These are phyloP conservation scores for Neurospora pannonica DNA, from an alignment of 495 filamentous ascomycete species.

Conservation along the genomic window DNA sequence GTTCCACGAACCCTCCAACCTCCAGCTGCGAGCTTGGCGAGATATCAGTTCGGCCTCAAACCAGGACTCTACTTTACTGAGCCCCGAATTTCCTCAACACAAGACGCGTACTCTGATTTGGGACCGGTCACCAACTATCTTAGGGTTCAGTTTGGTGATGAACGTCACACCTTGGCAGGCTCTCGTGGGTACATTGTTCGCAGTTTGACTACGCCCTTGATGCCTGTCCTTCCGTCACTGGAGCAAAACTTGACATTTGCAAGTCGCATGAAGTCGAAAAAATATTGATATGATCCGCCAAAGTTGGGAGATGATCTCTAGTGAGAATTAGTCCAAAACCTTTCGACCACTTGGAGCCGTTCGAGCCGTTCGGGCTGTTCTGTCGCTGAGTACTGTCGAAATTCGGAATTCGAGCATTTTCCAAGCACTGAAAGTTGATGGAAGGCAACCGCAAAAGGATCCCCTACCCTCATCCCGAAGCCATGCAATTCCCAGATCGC, in stretches of 20 bases:
- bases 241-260: background rate
- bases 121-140: background rate
- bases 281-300: background rate
- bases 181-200: background rate
- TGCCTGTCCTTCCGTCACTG: background rate
- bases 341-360: background rate
- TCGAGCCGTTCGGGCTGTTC: background rate
- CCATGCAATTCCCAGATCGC: background rate
- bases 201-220: background rate
- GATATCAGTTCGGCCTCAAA: no score
- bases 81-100: no score
- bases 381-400: background rate
- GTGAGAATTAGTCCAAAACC: background rate
- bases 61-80: no score
- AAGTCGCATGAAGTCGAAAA: background rate
- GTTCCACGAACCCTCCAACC: no score
- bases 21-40: no score
- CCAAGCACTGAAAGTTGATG: background rate
- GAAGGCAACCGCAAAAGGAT: background rate
- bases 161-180: no score
- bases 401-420: background rate
- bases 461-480: fast-evolving
- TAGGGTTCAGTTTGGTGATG: background rate
- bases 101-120: no score
- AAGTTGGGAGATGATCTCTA: background rate